These are phyloP conservation scores for Pichia terricola DNA, from an alignment of 1,139 yeast species.

Conservation along the genomic window DNA sequence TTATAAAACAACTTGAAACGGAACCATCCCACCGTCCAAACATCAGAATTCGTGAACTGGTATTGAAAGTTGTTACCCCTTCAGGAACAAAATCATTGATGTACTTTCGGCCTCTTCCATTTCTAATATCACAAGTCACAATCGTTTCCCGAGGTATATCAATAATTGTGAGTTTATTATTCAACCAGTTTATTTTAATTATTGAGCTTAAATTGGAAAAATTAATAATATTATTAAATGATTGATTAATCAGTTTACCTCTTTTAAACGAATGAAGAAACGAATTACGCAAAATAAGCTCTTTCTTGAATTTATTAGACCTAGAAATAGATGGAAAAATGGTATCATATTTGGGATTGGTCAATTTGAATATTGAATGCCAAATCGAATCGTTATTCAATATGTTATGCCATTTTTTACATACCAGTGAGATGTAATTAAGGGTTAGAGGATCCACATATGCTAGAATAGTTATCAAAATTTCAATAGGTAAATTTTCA, in stretches of 20 bases:
- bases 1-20: constrained; percentile 30
- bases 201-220: constrained; percentile 1
- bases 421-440: constrained; percentile 40
- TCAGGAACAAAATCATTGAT: constrained; percentile 18
- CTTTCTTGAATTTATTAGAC: constrained; percentile 45
- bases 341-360: constrained; percentile 30
- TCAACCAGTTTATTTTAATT: constrained; percentile 10
- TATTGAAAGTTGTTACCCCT: constrained; percentile 18
- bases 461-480: constrained; percentile 46
- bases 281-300: constrained; percentile 37
- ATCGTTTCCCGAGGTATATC: constrained; percentile 10
- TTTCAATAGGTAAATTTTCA: constrained; percentile 41
- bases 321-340: constrained; percentile 49
- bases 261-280: constrained; percentile 36
- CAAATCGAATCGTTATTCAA: constrained; percentile 53
- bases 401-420: constrained; percentile 41
- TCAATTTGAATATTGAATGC: constrained; percentile 44
- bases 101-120: constrained; percentile 7
- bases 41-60: constrained; percentile 25
- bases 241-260: constrained; percentile 30
- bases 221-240: constrained; percentile 1
- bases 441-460: constrained; percentile 49
- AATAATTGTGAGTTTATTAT: constrained; percentile 9
- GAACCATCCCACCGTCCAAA: constrained; percentile 39
- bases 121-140: constrained; percentile 9